Evolutionary conservation across 305 asterid species (phyloP).

Genomic region (Solanum chacoense): DNA sequence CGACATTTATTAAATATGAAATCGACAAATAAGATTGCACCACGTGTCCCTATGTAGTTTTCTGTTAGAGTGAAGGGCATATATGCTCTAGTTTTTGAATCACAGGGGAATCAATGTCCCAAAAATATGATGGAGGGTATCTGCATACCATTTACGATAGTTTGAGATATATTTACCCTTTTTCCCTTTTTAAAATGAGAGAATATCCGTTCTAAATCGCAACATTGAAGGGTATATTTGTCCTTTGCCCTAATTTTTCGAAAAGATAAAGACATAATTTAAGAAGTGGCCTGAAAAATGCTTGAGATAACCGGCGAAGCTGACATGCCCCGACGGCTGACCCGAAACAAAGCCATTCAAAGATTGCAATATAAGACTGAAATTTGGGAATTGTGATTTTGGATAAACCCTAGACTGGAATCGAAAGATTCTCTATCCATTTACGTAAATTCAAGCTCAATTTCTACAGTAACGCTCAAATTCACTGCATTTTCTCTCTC

Average conservation of each 20-base stretch:
- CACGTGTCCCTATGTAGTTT: not conserved
- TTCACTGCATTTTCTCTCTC: not conserved
- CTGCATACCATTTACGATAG: too few relatives aligned
- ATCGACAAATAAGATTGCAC: too few relatives aligned
- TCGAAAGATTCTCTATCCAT: not conserved
- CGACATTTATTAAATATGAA: too few relatives aligned
- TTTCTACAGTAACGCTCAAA: not conserved
- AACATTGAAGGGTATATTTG: too few relatives aligned
- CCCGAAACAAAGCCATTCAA: not conserved
- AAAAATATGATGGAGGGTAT: accelerated
- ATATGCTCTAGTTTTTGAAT: too few relatives aligned
- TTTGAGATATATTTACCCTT: too few relatives aligned
- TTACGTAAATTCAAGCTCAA: not conserved
- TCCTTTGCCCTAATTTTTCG: too few relatives aligned
- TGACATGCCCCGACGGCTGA: not conserved
- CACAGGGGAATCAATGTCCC: accelerated
- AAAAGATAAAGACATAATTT: too few relatives aligned
- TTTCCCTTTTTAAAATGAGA: too few relatives aligned
- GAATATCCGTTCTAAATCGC: too few relatives aligned
- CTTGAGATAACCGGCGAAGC: not conserved
- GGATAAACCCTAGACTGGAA: not conserved
- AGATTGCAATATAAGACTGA: not conserved
- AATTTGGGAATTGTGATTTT: not conserved
- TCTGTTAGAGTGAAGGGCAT: accelerated
- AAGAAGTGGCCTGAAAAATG: not conserved